Conservation (phyloP, 2,329 filamentous ascomycete genomes). For the Phaeosphaeriaceae sp. region DNA sequence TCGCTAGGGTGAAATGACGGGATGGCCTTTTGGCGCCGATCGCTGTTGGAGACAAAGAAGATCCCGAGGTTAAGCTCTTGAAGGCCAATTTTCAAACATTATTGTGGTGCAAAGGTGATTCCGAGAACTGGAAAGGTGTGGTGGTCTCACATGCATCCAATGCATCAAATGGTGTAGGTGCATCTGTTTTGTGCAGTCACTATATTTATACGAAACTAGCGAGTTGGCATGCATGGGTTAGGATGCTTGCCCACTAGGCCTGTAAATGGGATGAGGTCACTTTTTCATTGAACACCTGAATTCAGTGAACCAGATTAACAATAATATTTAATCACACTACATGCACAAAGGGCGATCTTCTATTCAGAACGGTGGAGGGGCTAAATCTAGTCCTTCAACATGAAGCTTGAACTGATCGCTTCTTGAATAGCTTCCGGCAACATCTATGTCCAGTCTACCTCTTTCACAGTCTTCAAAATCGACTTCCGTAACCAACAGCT, state of each 20-base stretch:
- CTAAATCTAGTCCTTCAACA: conserved; percentile 66
- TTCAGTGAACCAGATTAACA: too few relatives aligned
- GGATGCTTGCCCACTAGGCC: too few relatives aligned
- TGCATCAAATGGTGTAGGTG: too few relatives aligned
- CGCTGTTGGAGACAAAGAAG: conserved; percentile 12
- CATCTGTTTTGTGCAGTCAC: too few relatives aligned
- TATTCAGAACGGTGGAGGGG: conserved; percentile 58
- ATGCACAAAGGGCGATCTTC: too few relatives aligned
- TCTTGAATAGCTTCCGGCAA: conserved; percentile 83
- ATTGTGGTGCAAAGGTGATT: conserved; percentile 15
- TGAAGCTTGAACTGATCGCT: conserved; percentile 68
- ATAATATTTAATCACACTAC: too few relatives aligned
- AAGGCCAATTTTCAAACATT: conserved; percentile 20
- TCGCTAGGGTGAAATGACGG: conserved; percentile 21
- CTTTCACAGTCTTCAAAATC: conserved; percentile 88
- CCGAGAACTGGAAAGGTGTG: too few relatives aligned
- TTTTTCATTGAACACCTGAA: too few relatives aligned
- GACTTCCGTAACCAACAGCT: conserved; percentile 73
- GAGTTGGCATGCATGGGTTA: too few relatives aligned
- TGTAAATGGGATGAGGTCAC: too few relatives aligned
- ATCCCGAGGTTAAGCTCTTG: conserved; percentile 7
- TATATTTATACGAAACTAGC: too few relatives aligned
- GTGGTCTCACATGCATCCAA: too few relatives aligned
- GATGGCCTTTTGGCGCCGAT: conserved; percentile 18
- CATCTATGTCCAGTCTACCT: conserved; percentile 81